Evolutionary conservation across 768 basidiomycete species (phyloP).

Genomic region (Russula foetens): DNA sequence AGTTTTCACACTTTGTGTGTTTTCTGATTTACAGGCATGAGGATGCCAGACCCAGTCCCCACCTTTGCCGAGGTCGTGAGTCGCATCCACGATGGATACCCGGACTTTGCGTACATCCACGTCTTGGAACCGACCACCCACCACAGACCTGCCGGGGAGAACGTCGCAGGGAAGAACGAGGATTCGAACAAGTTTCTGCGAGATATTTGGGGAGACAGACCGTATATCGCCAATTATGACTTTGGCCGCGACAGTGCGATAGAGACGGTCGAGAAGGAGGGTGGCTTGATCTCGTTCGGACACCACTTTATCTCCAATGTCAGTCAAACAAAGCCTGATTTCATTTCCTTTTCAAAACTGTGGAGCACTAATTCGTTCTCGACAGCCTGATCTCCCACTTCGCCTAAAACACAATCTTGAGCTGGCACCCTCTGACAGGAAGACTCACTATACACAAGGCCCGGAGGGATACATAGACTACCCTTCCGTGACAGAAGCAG

Average conservation of each 20-base stretch:
- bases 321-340: not conserved
- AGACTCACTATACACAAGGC: not conserved
- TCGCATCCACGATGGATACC: slow-evolving; percentile 19
- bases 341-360: not conserved
- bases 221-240: slow-evolving; percentile 22
- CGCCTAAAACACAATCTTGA: slow-evolving; percentile 2
- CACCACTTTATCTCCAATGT: slow-evolving; percentile 14
- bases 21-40: not conserved
- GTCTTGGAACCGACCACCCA: slow-evolving; percentile 23
- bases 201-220: slow-evolving; percentile 21
- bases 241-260: slow-evolving; percentile 22
- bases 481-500: slow-evolving; percentile 8
- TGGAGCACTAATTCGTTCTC: not conserved
- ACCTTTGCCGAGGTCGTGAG: slow-evolving; percentile 24
- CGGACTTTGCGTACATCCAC: slow-evolving; percentile 24
- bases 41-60: slow-evolving; percentile 23
- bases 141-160: not conserved
- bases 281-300: slow-evolving; percentile 10
- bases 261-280: slow-evolving; percentile 9
- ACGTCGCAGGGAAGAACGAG: not conserved
- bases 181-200: slow-evolving; percentile 22
- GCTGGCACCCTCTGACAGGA: not conserved
- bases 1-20: too few species aligned
- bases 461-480: slow-evolving; percentile 20
- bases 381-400: slow-evolving; percentile 18